phyloP scores from a whole-genome alignment of 2,329 filamentous ascomycete species.

The Teratosphaeria epicoccoides region DNA sequence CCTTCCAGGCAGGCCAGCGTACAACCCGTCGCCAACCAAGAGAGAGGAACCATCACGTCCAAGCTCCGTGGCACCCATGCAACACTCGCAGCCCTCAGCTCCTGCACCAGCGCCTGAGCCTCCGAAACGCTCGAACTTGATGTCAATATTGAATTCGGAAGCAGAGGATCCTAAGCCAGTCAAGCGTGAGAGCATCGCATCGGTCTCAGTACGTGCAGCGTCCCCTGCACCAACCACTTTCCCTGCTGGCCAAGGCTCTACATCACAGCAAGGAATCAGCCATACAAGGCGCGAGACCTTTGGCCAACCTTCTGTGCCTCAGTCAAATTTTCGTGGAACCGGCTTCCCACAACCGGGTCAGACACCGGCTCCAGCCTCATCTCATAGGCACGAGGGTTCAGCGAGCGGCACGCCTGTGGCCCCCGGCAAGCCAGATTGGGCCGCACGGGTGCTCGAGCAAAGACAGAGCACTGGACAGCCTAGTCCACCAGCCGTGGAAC shows the following conservation, averaged over 20 bases:
- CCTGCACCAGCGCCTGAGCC: constrained; percentile 21
- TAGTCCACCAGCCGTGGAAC: constrained; percentile 16
- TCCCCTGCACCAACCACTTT: constrained; percentile 8
- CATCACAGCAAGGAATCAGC: constrained; percentile 9
- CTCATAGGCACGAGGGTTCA: constrained; percentile 18
- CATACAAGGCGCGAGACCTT: constrained; percentile 18
- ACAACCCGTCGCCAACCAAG: constrained; percentile 22
- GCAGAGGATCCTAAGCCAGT: constrained; percentile 23
- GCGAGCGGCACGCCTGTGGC: not conserved
- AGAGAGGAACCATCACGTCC: constrained; percentile 20
- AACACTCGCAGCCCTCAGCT: constrained; percentile 16
- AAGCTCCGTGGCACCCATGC: constrained; percentile 15
- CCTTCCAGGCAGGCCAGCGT: constrained; percentile 11
- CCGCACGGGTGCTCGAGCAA: constrained; percentile 3
- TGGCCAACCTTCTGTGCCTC: constrained; percentile 17
- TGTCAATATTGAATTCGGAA: constrained; percentile 26
- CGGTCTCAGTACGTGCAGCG: constrained; percentile 1
- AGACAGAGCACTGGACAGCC: constrained; percentile 8
- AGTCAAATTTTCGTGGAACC: constrained; percentile 15
- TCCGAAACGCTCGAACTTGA: constrained; percentile 28
- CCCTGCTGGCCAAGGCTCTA: constrained; percentile 6
- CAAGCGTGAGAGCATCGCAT: constrained; percentile 22
- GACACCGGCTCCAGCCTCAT: constrained; percentile 12
- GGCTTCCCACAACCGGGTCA: constrained; percentile 13
- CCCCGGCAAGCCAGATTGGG: constrained; percentile 9